These are phyloP conservation scores for Acanthamoeba rhysodes DNA, from an alignment of 208 protist species.

Conservation along the genomic window DNA sequence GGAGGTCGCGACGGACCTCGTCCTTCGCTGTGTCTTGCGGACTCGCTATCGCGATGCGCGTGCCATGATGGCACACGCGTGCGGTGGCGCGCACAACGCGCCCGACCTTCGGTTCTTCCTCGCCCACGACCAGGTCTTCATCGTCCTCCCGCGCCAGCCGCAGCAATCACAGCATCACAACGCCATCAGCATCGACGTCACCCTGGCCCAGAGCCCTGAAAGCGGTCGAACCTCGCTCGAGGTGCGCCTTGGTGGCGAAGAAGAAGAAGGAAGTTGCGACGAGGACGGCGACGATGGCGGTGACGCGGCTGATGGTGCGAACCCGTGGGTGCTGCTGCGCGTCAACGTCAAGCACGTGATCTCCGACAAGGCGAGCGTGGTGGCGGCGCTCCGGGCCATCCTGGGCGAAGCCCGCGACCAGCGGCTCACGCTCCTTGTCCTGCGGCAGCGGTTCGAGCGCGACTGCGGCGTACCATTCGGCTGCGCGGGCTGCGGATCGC, in stretches of 20 bases:
- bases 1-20: constrained; percentile 9
- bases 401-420: constrained; percentile 40
- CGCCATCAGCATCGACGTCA: neutral
- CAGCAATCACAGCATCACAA: neutral
- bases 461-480: constrained; percentile 68
- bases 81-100: constrained; percentile 59
- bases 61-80: constrained; percentile 2
- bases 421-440: constrained; percentile 52
- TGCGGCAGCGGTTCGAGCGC: constrained; percentile 64
- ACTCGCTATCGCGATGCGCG: constrained; percentile 25
- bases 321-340: constrained; percentile 52
- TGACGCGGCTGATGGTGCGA: neutral
- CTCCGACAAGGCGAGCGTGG: constrained; percentile 51
- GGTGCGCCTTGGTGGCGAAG: neutral
- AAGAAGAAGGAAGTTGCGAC: neutral
- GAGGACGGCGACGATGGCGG: neutral
- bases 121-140: constrained; percentile 21
- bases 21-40: constrained; percentile 16
- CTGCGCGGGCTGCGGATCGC: constrained; percentile 42
- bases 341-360: constrained; percentile 58
- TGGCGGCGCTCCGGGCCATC: constrained; percentile 27
- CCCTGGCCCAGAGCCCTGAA: neutral
- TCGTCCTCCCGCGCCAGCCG: constrained; percentile 35
- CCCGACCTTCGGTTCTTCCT: constrained; percentile 59
- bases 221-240: neutral